phyloP scores from a whole-genome alignment of 2,329 filamentous ascomycete genomes.

The Exophiala oligosperma region DNA sequence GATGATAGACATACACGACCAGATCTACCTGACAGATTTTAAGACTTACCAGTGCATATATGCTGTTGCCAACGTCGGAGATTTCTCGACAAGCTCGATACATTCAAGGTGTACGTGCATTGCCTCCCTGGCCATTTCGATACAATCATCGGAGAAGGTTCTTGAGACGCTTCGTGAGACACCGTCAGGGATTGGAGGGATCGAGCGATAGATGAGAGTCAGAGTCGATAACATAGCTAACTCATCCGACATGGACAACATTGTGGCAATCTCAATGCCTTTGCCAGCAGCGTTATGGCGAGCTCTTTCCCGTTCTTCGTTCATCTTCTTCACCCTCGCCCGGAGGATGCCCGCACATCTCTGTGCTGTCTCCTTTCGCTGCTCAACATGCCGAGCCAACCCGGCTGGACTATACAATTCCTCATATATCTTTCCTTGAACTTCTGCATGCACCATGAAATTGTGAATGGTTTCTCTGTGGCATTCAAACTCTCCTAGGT shows the following conservation, averaged over 20 bases:
- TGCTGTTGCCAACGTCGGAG: background rate
- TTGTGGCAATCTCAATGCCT: background rate
- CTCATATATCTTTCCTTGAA: slow-evolving; percentile 1
- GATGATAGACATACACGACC: background rate
- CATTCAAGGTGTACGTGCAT: background rate
- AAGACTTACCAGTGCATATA: slow-evolving; percentile 3
- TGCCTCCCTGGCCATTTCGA: background rate
- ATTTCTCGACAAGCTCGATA: background rate
- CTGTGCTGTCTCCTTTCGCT: background rate
- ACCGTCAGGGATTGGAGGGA: slow-evolving; percentile 32
- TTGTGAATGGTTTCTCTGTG: background rate
- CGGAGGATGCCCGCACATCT: background rate
- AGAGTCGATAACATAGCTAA: slow-evolving; percentile 25
- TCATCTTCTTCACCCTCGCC: background rate
- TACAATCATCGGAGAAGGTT: background rate
- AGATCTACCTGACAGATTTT: no score
- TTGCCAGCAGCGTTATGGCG: background rate
- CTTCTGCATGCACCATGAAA: background rate
- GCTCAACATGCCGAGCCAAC: background rate
- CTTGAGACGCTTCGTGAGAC: background rate
- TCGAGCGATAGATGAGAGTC: slow-evolving; percentile 42
- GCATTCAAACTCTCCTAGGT: slow-evolving; percentile 1
- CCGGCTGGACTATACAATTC: background rate
- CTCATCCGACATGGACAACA: slow-evolving; percentile 7
- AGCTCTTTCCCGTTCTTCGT: background rate